Percentiles rank a stretch among this genome's conserved stretches.
phyloP scores from a whole-genome alignment of 768 basidiomycete species.

The Dendrothele bispora region DNA sequence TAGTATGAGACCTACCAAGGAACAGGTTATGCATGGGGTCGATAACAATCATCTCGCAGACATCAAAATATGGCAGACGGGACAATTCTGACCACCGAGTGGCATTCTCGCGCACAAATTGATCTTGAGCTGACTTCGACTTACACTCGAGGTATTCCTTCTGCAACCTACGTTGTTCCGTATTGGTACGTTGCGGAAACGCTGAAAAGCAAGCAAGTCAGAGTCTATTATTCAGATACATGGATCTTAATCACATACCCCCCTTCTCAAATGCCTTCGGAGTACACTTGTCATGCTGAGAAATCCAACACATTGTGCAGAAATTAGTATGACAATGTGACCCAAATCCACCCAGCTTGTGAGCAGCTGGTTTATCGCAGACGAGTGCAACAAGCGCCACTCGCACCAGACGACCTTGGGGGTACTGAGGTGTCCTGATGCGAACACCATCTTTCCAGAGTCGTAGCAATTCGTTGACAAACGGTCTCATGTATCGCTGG shows the following conservation, averaged over 20 bases:
- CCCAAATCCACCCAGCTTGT: too few species aligned
- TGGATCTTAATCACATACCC: background rate
- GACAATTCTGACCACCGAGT: slow-evolving; percentile 17
- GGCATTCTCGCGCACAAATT: slow-evolving; percentile 14
- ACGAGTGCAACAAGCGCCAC: too few species aligned
- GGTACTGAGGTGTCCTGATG: slow-evolving; percentile 16
- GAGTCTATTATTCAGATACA: background rate
- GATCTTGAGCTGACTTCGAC: background rate
- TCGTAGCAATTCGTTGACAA: slow-evolving; percentile 19
- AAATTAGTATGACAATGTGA: too few species aligned
- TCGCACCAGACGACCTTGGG: slow-evolving; percentile 19
- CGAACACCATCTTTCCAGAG: slow-evolving; percentile 20
- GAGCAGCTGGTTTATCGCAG: too few species aligned
- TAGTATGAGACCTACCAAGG: slow-evolving; percentile 7
- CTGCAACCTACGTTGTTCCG: background rate
- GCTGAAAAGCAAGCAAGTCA: background rate
- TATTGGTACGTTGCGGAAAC: background rate
- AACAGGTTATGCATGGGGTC: slow-evolving; percentile 27
- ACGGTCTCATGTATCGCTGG: slow-evolving; percentile 12
- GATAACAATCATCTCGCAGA: slow-evolving; percentile 17
- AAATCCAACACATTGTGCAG: background rate
- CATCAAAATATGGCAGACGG: slow-evolving; percentile 22
- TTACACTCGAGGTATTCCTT: background rate
- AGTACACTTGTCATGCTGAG: background rate
- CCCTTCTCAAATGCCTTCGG: too few species aligned